These are phyloP conservation scores for Thalassiosira exigua DNA, from an alignment of 352 stramenopile genomes.

Conservation along the genomic window DNA sequence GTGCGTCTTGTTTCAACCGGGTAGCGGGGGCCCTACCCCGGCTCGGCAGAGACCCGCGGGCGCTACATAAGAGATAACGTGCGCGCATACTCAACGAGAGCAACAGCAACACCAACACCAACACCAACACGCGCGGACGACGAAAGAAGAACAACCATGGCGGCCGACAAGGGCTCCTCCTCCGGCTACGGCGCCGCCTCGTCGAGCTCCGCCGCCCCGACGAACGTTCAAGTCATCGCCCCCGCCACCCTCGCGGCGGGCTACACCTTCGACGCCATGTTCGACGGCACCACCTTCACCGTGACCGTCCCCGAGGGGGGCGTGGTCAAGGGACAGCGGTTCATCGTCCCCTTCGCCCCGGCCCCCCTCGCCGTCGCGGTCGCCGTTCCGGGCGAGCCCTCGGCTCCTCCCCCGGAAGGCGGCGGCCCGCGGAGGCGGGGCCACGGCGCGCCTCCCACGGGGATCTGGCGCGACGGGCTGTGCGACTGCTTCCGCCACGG, in stretches of 20 bases:
- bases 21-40: too few relatives aligned
- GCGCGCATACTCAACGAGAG: neutral
- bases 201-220: neutral
- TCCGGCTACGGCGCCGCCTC: slow-evolving; percentile 26
- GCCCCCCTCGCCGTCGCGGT: slow-evolving; percentile 17
- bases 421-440: neutral
- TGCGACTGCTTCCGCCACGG: slow-evolving; percentile 72
- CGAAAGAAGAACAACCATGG: slow-evolving; percentile 1
- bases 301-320: slow-evolving; percentile 73
- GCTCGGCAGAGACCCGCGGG: too few relatives aligned
- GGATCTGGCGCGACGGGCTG: slow-evolving; percentile 68
- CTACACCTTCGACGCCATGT: slow-evolving; percentile 75
- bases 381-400: neutral
- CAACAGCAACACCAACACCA: neutral
- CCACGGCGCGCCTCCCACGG: slow-evolving; percentile 46
- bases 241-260: slow-evolving; percentile 69
- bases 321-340: slow-evolving; percentile 72
- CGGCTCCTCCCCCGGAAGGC: slow-evolving; percentile 6
- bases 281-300: slow-evolving; percentile 64
- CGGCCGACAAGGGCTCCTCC: slow-evolving; percentile 10
- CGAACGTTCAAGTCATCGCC: slow-evolving; percentile 76
- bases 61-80: too few relatives aligned
- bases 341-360: slow-evolving; percentile 65
- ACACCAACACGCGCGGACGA: too few relatives aligned
- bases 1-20: too few relatives aligned